Conservation (phyloP, 192 early-diverging fungal genomes). For the Piromyces sp. region DNA sequence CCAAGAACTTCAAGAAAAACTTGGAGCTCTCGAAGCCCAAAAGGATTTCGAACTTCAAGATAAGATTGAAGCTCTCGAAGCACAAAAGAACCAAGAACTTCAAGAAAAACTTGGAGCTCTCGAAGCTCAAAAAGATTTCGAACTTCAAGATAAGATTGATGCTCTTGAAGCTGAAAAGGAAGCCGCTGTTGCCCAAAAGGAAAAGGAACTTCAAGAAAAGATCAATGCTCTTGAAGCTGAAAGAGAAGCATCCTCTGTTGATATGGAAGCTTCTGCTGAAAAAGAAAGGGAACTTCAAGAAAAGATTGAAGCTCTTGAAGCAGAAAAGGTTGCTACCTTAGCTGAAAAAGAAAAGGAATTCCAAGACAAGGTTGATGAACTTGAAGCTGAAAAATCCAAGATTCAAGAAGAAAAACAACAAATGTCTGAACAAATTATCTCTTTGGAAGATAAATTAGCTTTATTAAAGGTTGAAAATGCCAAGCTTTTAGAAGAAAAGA, state of each 20-base stretch:
- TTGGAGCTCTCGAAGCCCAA: background rate
- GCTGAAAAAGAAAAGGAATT: background rate
- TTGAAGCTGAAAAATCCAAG: background rate
- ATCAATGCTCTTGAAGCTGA: background rate
- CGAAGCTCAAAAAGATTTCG: background rate
- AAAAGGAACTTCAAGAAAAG: background rate
- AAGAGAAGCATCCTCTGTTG: background rate
- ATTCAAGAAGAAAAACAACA: background rate
- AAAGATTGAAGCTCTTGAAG: background rate
- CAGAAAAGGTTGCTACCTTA: background rate
- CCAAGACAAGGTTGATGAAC: background rate
- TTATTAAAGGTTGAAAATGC: background rate
- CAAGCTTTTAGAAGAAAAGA: background rate
- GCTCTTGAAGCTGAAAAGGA: background rate
- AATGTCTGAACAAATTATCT: background rate
- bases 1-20: background rate
- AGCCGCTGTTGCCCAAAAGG: background rate
- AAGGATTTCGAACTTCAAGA: background rate
- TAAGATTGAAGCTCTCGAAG: background rate
- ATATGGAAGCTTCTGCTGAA: background rate
- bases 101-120: background rate
- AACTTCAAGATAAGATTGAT: background rate
- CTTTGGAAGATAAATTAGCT: background rate
- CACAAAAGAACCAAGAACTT: background rate
- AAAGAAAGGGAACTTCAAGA: background rate